Evolutionary conservation across 2,329 filamentous ascomycete genomes (phyloP).

Genomic region (Penicillium sp.): DNA sequence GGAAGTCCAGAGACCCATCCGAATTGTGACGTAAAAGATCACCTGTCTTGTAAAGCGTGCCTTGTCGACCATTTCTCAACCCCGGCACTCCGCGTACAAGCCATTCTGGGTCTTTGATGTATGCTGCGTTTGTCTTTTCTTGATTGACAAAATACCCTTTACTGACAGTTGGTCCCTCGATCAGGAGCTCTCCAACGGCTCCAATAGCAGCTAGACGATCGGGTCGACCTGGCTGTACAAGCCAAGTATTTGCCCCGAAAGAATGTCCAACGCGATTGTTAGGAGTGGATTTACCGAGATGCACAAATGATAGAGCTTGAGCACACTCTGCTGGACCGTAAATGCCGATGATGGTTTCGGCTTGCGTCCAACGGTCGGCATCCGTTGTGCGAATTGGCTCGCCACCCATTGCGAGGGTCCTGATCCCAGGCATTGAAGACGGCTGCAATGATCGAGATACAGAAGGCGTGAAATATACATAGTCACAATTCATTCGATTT

Average conservation of each 20-base stretch:
- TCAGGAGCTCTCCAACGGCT: constrained; percentile 38
- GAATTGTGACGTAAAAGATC: constrained; percentile 30
- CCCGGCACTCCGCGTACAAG: not conserved
- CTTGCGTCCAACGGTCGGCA: not conserved
- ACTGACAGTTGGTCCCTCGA: constrained; percentile 34
- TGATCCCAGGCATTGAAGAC: not conserved
- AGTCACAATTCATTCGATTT: not conserved
- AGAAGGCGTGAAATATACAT: constrained; percentile 6
- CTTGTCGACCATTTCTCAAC: not conserved
- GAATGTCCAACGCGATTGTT: not conserved
- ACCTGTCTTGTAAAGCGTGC: constrained; percentile 31
- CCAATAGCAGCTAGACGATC: constrained; percentile 27
- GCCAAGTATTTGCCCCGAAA: constrained; percentile 6
- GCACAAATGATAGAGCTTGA: constrained; percentile 1
- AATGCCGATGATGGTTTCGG: constrained; percentile 17
- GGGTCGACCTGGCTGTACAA: not conserved
- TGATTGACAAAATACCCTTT: constrained; percentile 26
- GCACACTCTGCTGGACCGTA: constrained; percentile 13
- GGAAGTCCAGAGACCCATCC: constrained; percentile 29
- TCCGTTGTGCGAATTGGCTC: not conserved
- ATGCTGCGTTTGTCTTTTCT: constrained; percentile 21
- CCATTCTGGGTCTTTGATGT: constrained; percentile 17
- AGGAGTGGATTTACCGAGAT: not conserved
- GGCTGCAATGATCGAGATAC: not conserved
- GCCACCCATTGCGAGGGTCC: constrained; percentile 3